Base-by-base conservation (phyloP, 2,329 filamentous ascomycete species). In the Cercospora zeina region DNA sequence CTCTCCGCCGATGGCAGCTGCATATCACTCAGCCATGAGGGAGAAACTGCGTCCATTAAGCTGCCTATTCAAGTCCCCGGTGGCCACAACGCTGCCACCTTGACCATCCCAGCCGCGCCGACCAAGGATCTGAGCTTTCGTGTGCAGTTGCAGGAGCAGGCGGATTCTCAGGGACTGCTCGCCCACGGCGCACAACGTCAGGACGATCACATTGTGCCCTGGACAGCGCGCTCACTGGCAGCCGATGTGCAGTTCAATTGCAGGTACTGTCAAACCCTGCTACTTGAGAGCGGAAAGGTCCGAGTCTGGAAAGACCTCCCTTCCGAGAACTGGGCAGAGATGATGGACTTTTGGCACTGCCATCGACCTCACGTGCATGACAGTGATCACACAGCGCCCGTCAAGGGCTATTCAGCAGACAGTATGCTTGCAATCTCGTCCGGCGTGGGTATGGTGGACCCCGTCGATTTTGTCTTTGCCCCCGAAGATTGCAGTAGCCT, bases 321-420 rank as follows among this genome's bases (percentile, higher is more conserved):
- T 0, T 96, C 92, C 72, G 92, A 96, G 70, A 93, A 96, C 72
- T 99, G 95, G 95, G 96, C 95, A 0, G 95, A 99, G 78, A 96
- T 99, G 93, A 99, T 99, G 95, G 96, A 99, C 75, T 96, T 99
- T 69, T 99, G 95, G 95, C 96, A 99, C 76, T 99, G 95, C 72
- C 95, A 99, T 76, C 97, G 97, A 76, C 95, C 96, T 1, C 76
- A 81, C 39, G 82, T 87, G 64, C 64, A 75, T 58, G 55, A 81
- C 27, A 77, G 81, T 54, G 70, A 70, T 6, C 65, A 73, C 42
- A 67, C 71, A 34, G 67, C 83, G n/a, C 65, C 39, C 67, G 72
- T 34, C 10, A 89, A 91, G 71, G 93, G 90, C 0, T 97, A 96
- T 72, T 90, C 91, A n/a, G 90, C 92, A 31, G 87, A 87, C 49